A percentile compares a stretch with the other conserved stretches of the same genome.
phyloP scores from a whole-genome alignment of 2,329 filamentous ascomycete species.

The Aspergillus aculeatus region DNA sequence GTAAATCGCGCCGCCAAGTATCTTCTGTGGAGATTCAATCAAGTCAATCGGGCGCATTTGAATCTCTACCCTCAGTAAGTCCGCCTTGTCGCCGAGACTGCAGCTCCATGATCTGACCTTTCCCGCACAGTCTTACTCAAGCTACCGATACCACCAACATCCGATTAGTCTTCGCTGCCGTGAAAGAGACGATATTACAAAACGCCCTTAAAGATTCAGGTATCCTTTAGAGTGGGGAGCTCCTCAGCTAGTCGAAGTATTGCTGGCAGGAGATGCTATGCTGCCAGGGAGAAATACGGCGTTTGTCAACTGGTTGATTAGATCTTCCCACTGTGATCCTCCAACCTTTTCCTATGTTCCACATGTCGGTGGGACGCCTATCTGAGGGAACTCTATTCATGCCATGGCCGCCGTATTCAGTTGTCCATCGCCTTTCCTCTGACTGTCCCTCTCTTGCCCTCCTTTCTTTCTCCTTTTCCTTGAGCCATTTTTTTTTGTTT shows the following conservation, averaged over 20 bases:
- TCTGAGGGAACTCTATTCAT: no score
- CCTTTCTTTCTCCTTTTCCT: neutral
- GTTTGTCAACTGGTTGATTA: neutral
- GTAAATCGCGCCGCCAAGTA: slow-evolving; percentile 98
- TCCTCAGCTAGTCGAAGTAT: neutral
- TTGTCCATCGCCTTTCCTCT: neutral
- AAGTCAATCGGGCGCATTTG: slow-evolving; percentile 92
- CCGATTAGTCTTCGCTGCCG: slow-evolving; percentile 92
- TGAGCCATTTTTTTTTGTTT: neutral
- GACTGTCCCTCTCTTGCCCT: neutral
- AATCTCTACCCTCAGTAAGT: slow-evolving; percentile 97
- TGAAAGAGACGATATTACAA: slow-evolving; percentile 98
- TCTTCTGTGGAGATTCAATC: slow-evolving; percentile 95
- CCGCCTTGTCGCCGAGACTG: neutral
- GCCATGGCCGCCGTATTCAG: neutral
- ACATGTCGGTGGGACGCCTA: neutral
- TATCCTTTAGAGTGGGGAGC: slow-evolving; percentile 62
- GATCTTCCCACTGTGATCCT: neutral
- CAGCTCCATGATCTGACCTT: slow-evolving; percentile 13
- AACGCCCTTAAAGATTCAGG: slow-evolving; percentile 98
- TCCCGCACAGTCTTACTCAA: slow-evolving; percentile 76
- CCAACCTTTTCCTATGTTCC: neutral
- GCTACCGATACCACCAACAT: slow-evolving; percentile 99
- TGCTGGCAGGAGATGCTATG: neutral
- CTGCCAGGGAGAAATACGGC: neutral